Conservation (phyloP, 148 eudicot genomes). For the Nepenthes gracilis region DNA sequence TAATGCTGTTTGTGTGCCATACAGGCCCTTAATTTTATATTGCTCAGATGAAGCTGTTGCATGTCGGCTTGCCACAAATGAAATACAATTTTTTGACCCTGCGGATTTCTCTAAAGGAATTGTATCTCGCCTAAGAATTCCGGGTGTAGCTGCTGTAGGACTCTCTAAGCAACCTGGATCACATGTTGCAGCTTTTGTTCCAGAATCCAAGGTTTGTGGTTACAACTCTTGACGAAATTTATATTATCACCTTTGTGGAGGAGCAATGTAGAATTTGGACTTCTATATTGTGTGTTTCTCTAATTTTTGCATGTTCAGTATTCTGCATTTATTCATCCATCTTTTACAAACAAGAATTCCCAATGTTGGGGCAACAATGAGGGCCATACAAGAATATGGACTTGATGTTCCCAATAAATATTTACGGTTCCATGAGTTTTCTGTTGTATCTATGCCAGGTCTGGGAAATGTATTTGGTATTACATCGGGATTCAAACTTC, state of each 20-base stretch:
- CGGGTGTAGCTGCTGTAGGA: constrained; percentile 74
- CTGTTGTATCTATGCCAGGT: too few species aligned
- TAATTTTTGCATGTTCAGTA: too few species aligned
- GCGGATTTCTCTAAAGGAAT: constrained; percentile 72
- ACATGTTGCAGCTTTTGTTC: constrained; percentile 78
- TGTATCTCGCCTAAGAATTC: constrained; percentile 56
- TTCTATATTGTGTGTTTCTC: not conserved
- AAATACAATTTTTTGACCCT: constrained; percentile 70
- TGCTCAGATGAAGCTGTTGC: constrained; percentile 74
- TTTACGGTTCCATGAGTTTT: too few species aligned
- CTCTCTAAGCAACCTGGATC: constrained; percentile 72
- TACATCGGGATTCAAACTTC: too few species aligned
- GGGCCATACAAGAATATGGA: too few species aligned
- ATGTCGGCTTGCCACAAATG: constrained; percentile 83
- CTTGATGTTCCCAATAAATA: too few species aligned
- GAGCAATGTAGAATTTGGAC: not conserved
- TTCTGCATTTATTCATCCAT: too few species aligned
- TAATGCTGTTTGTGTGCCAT: constrained; percentile 7
- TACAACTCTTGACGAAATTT: constrained; percentile 3
- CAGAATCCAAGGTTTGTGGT: constrained; percentile 82
- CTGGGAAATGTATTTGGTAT: too few species aligned
- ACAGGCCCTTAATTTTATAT: constrained; percentile 72
- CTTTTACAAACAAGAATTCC: too few species aligned
- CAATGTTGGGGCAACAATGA: too few species aligned
- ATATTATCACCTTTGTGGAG: not conserved